Evolutionary conservation across 768 basidiomycete genomes (phyloP), one percentile per base, ranked within the genome.

Genomic region (Grammothele lineata): DNA sequence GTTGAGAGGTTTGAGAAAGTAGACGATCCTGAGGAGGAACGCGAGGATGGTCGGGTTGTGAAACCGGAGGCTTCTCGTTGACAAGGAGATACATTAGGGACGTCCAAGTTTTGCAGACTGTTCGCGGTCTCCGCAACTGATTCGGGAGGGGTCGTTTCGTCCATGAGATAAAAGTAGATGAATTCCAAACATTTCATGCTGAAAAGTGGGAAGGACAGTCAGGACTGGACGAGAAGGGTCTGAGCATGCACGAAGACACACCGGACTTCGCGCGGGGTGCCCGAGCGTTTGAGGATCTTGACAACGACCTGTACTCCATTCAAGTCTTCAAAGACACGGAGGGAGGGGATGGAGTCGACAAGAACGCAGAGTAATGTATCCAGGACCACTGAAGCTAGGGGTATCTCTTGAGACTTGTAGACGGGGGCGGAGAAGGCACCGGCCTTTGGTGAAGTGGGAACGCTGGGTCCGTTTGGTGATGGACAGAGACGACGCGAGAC

Each of bases 101-200:
- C n/a, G 34, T 33, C n/a, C 46, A 45, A 4, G 40, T 8, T 8
- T 44, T 43, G 24, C 21, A 46, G 45, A 33, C 40, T 43, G 37
- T 45, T 18, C 44, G 74, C 72, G 25, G 65, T 64, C 18, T 54
- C 58, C 25, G 17, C 15, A 35, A 21, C 3, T 30, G 17, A 11
- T 5, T 44, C 48, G 1, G 65, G 54, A 19, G 65, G 44, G 5
- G 68, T 61, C 1, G 78, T 80, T 61, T 96, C 93, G 50, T 94
- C 93, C 37, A 95, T 72, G 6, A 97, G 74, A 63, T 97, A 97
- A 64, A 94, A 96, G 65, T 95, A 95, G 14, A 97, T 68, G 57
- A 96, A 93, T 62, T 96, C 94, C 15, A 97, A 73, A 52, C 92
- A 95, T 70, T 95, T 95, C 87, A 96, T 95, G 57, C 93, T 95